A percentile compares a stretch with the other conserved stretches of the same genome.
These are phyloP conservation scores for Monosporozyma yasuniensis DNA, from an alignment of 805 yeast genomes.

Conservation along the genomic window DNA sequence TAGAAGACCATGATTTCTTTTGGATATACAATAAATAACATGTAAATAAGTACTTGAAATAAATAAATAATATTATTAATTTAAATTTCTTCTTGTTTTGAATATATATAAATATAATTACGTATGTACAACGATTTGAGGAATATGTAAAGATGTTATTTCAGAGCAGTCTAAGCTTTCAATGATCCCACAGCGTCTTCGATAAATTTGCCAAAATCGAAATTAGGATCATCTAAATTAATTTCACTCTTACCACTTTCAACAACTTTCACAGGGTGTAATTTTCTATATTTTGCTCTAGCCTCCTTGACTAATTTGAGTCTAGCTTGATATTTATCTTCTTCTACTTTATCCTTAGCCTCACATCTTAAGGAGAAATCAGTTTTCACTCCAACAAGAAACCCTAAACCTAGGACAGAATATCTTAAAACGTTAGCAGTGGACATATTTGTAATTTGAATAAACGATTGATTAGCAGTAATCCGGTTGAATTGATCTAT, in stretches of 20 bases:
- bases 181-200: slow-evolving; percentile 54
- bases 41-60: background rate
- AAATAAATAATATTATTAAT: background rate
- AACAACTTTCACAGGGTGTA: slow-evolving; percentile 34
- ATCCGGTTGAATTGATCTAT: background rate
- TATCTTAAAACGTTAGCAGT: slow-evolving; percentile 73
- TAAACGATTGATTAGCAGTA: background rate
- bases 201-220: slow-evolving; percentile 70
- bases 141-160: background rate
- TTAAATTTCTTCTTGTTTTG: background rate
- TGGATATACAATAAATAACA: background rate
- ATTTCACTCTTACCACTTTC: slow-evolving; percentile 31
- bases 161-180: slow-evolving; percentile 17
- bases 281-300: slow-evolving; percentile 75
- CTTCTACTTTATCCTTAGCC: slow-evolving; percentile 51
- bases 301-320: slow-evolving; percentile 79
- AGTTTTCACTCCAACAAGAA: slow-evolving; percentile 81
- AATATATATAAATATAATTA: background rate
- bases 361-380: slow-evolving; percentile 56
- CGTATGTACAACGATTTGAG: background rate
- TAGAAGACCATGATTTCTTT: slow-evolving; percentile 24
- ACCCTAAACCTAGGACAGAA: slow-evolving; percentile 82
- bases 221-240: slow-evolving; percentile 81
- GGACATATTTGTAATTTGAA: slow-evolving; percentile 35
- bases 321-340: slow-evolving; percentile 51